Conservation (phyloP, 2,329 filamentous ascomycete genomes). For the Diaporthe sp. region DNA sequence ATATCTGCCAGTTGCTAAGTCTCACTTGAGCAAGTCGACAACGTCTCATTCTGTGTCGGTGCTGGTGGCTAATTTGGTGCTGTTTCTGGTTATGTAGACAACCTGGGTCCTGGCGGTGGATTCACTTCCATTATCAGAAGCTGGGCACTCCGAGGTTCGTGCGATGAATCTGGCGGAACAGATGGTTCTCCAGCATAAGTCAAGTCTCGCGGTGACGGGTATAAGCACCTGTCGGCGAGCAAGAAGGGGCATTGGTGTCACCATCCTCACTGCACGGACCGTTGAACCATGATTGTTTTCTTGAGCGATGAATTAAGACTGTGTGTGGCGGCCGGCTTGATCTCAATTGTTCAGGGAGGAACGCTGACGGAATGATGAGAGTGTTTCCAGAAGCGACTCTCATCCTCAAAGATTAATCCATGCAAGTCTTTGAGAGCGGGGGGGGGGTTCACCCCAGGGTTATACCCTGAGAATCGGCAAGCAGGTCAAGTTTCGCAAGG, state of each 20-base stretch:
- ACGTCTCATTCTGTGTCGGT: background rate
- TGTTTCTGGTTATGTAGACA: background rate
- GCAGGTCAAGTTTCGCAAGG: background rate
- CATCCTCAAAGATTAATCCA: background rate
- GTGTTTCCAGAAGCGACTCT: background rate
- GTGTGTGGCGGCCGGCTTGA: too few species aligned
- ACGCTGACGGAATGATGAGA: background rate
- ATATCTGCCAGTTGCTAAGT: background rate
- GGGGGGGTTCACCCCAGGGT: background rate
- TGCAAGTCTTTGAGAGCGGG: too few species aligned
- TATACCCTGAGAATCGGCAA: background rate
- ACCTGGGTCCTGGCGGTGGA: background rate
- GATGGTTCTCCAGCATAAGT: background rate
- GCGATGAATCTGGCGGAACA: background rate
- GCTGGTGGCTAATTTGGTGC: background rate
- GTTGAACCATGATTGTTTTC: background rate
- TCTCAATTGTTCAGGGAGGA: background rate
- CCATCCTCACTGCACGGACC: background rate
- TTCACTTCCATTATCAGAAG: background rate
- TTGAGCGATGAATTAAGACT: background rate
- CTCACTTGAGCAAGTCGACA: background rate
- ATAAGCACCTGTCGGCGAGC: background rate
- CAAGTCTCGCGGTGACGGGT: background rate
- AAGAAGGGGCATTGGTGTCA: background rate
- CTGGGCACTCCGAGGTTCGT: background rate